phyloP scores from a whole-genome alignment of 2,329 filamentous ascomycete species.

The Talaromyces sp. region DNA sequence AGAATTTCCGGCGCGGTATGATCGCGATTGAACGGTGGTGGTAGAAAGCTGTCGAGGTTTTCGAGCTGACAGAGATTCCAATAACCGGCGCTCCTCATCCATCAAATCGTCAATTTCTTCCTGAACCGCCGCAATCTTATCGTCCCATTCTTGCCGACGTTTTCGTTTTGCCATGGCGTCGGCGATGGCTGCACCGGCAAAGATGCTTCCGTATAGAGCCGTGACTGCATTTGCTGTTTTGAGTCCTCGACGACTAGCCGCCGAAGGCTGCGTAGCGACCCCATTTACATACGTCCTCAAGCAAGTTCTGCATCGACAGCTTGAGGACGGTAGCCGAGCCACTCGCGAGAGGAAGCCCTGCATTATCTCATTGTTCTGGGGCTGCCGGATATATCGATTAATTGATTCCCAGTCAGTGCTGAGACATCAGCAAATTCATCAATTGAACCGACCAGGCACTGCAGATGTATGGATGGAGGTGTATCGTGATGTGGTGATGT shows the following conservation, averaged over 20 bases:
- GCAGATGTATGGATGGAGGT: neutral
- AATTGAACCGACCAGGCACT: neutral
- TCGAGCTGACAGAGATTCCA: constrained; percentile 28
- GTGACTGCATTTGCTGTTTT: constrained; percentile 43
- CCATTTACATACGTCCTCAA: constrained; percentile 34
- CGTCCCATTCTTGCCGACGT: constrained; percentile 39
- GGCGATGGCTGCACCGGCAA: constrained; percentile 40
- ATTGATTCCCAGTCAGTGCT: neutral
- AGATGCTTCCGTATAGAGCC: constrained; percentile 44
- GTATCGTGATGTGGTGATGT: constrained; percentile 2
- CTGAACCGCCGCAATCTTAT: constrained; percentile 42
- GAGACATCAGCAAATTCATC: neutral
- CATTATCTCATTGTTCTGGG: constrained; percentile 38
- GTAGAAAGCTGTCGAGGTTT: neutral
- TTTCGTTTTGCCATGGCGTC: constrained; percentile 40
- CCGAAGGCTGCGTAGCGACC: constrained; percentile 30
- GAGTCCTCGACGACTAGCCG: constrained; percentile 35
- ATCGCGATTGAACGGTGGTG: neutral
- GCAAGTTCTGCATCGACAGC: constrained; percentile 43
- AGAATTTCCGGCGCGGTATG: neutral
- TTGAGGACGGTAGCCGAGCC: constrained; percentile 33
- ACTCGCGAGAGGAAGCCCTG: constrained; percentile 44
- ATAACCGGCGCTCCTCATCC: constrained; percentile 37
- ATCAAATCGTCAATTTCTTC: constrained; percentile 40
- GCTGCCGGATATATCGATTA: neutral